Base-by-base conservation (phyloP, 306 rosid species). In the Pyrus pyrifolia region DNA sequence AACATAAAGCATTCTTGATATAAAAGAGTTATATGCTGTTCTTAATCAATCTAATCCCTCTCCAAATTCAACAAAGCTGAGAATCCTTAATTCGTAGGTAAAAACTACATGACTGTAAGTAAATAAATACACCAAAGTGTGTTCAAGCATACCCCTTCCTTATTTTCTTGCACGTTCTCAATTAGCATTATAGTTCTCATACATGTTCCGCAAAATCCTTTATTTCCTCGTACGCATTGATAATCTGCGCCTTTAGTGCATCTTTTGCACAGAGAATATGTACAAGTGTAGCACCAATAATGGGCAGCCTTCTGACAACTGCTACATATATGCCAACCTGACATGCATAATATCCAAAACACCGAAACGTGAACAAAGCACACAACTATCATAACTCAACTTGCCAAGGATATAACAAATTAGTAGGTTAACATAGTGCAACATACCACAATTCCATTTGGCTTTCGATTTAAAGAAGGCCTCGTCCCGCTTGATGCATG, bases 281-380 rank as follows among this genome's bases (percentile, higher is more conserved):
- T 87, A 76, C 99, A 96, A 30, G 97, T 96, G 77, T 91, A 96
- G 88, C 99, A 96, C 99, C 90, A 82, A 80, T 87, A 91, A 87
- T 92, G 89, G 35, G 99, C 77, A 49, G 93, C 93, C 82, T 87
- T 93, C 83, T 73, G 89, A 76, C 99, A 96, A 72, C 49, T 68
- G 84, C 89, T 96, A 27, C 99, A 96, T 79, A 96, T 87, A 86
- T 96, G 99, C 99, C 99, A 96, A 79, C 99, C 99, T 96, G 97
- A 75, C 72, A 73, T 58, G 69, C 80, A 62, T 23, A 77, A 81
- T 44, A 15, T 66, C 59, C 65, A 27, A 27, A 57, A 57, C 58
- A 73, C 22, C 38, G 67, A 71, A 70, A 68, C n/a, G 10, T 25
- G n/a, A 75, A 11, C 31, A 77, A 58, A 65, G 8, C 75, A 79